Evolutionary conservation across 306 rosid genomes (phyloP), one percentile per base, ranked within the genome.

Genomic region (Medicago ruthenica): DNA sequence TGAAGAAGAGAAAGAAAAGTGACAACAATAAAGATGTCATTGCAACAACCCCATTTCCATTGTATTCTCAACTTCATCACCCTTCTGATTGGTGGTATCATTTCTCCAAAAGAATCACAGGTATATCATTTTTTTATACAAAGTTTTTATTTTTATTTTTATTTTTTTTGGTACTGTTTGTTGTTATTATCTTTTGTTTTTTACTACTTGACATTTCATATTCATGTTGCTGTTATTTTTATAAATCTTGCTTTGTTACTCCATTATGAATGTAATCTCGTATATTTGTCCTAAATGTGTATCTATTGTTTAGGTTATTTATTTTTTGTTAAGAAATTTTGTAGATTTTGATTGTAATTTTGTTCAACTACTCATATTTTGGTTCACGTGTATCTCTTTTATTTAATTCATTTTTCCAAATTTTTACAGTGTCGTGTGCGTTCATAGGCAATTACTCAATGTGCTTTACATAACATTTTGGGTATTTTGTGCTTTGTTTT

Each of bases 21-120:
- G 90, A 89, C 50, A 86, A 83, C 67, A 87, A 81, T 48, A 86
- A 81, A 80, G 87, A 89, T 83, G 87, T 53, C 83, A 71, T 87
- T 74, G 81, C 69, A 9, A 24, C 22, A 1, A 14, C 31, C n/a
- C 1, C 55, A 69, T 82, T 85, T 77, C 81, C 89, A 78, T 76
- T 85, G 57, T 74, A 70, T 48, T 75, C 88, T 54, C 91, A 85
- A 45, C 73, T 58, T 42, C 85, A 80, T 77, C 85, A 76, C 70
- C 84, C 93, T 71, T 66, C 74, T 81, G 98, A 93, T 89, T 91
- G 97, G 98, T 93, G 98, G 98, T 87, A 85, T 31, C 88, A 73
- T 75, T 93, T 93, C 78, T 87, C 93, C 55, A 85, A 17, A 67
- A 89, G 93, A 86, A 89, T 93, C 79, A 80, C 89, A 64, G 98